Evolutionary conservation across 208 protist species (phyloP).

Genomic region (Trypanosoma boissoni): DNA sequence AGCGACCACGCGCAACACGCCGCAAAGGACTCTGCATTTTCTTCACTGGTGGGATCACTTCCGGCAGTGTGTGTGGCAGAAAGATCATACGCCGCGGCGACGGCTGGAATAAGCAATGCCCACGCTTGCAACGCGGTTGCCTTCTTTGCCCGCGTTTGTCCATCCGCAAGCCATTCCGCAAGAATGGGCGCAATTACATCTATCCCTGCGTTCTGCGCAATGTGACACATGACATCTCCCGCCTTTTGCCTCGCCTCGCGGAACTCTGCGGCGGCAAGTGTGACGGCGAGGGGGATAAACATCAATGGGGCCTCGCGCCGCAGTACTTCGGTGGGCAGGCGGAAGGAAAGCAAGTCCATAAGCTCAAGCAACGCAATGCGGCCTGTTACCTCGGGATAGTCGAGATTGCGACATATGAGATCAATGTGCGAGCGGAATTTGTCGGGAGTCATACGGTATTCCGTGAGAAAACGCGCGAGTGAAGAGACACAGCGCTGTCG

Average conservation of each 20-base stretch:
- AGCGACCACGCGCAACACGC: conserved; percentile 68
- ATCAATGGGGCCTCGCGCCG: conserved; percentile 74
- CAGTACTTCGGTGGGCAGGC: conserved; percentile 74
- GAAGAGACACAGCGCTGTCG: conserved; percentile 70
- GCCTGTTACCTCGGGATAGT: conserved; percentile 78
- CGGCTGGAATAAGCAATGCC: conserved; percentile 60
- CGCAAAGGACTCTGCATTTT: conserved; percentile 37
- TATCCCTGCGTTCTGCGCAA: conserved; percentile 64
- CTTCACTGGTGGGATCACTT: conserved; percentile 19
- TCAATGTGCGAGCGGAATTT: conserved; percentile 91
- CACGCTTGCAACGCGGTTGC: conserved; percentile 70
- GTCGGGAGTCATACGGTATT: conserved; percentile 85
- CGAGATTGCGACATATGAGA: conserved; percentile 78
- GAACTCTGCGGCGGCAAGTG: conserved; percentile 60
- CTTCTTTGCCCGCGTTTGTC: conserved; percentile 41
- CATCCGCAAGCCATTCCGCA: conserved; percentile 44
- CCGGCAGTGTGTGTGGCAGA: conserved; percentile 1
- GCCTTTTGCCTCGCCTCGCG: conserved; percentile 51
- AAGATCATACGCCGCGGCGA: conserved; percentile 24
- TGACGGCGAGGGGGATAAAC: conserved; percentile 68
- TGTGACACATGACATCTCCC: conserved; percentile 53
- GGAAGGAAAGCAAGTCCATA: conserved; percentile 59
- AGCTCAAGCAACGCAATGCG: conserved; percentile 82
- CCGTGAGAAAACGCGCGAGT: conserved; percentile 85
- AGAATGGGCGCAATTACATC: conserved; percentile 77